Evolutionary conservation across 345 rosid species (phyloP), one percentile per base, ranked within the genome.

Genomic region (Syzygium jambos): DNA sequence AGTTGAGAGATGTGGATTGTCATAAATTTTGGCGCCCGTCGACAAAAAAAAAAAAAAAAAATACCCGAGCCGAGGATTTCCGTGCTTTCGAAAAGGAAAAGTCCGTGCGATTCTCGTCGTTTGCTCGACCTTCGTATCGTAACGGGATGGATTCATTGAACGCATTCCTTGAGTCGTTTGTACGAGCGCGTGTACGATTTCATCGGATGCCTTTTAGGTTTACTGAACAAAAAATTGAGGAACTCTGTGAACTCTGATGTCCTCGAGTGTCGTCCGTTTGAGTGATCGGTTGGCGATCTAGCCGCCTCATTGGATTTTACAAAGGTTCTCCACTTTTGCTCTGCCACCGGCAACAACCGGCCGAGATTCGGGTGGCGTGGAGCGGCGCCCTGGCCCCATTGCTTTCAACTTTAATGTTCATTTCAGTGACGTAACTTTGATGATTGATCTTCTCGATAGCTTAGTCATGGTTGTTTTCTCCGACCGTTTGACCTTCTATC

Each of bases 271-370:
- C 0, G 3, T 17, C 29, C 78, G 14, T 29, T 29, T 65, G 41
- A 11, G 9, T 2, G 21, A 7, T 15, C 0, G 0, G 34, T 63
- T 29, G 1, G 21, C 1, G 21, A 29, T 0, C 5, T 3, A 29
- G 19, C 29, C 4, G 14, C 19, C 9, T 14, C 4, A 7, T 0
- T 6, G 16, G 1, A 9, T 63, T 63, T 29, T 29, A 14, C 2
- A 63, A 21, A 63, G 29, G 22, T 17, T 29, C 77, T 15, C 7
- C 1, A 5, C 77, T 29, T 7, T 4, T 1, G 15, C 21, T 29
- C 0, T 0, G 11, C 11, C 77, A 15, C 4, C 16, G 21, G 2
- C 11, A 4, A 1, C 5, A 0, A 29, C 14, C 12, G 78, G 43
- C 10, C 1, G 3, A 17, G 78, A 8, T 30, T 4, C 41, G 43